phyloP scores from a whole-genome alignment of 305 asterid genomes.

The Ilex paraguariensis region DNA sequence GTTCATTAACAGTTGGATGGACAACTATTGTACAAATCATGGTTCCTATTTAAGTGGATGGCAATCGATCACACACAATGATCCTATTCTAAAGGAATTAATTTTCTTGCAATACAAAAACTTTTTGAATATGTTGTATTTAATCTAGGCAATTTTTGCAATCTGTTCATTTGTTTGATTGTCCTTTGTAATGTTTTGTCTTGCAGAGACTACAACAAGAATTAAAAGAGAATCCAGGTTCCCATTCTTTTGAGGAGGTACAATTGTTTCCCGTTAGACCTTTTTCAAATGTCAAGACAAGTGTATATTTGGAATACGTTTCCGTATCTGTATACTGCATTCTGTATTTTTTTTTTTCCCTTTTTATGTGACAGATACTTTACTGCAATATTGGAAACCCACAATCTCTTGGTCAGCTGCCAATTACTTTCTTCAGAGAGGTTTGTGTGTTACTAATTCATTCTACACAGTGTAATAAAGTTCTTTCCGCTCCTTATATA shows the following conservation, averaged over 20 bases:
- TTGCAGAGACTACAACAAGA: constrained; percentile 77
- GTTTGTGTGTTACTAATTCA: constrained; percentile 24
- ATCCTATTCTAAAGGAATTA: too few relatives aligned
- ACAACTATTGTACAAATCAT: too few relatives aligned
- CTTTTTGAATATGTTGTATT: neutral
- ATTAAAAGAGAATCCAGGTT: constrained; percentile 54
- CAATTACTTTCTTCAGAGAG: constrained; percentile 97
- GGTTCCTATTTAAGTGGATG: too few relatives aligned
- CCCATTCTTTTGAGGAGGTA: constrained; percentile 95
- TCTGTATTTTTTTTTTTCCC: constrained; percentile 4
- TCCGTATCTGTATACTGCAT: neutral
- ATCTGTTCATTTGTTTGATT: neutral
- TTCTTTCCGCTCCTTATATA: too few relatives aligned
- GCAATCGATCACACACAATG: neutral
- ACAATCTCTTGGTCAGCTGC: constrained; percentile 91
- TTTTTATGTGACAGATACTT: constrained; percentile 29
- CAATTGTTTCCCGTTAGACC: constrained; percentile 1
- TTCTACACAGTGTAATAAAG: too few relatives aligned
- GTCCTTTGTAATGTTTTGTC: constrained; percentile 10
- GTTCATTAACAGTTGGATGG: too few relatives aligned
- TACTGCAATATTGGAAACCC: constrained; percentile 96
- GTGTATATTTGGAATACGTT: neutral
- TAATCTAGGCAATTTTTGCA: neutral
- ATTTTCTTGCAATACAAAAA: too few relatives aligned
- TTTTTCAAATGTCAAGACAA: neutral